A percentile compares a stretch with the other conserved stretches of the same genome.
Evolutionary conservation across 805 yeast species (phyloP).

Genomic region (Yarrowia deformans): DNA sequence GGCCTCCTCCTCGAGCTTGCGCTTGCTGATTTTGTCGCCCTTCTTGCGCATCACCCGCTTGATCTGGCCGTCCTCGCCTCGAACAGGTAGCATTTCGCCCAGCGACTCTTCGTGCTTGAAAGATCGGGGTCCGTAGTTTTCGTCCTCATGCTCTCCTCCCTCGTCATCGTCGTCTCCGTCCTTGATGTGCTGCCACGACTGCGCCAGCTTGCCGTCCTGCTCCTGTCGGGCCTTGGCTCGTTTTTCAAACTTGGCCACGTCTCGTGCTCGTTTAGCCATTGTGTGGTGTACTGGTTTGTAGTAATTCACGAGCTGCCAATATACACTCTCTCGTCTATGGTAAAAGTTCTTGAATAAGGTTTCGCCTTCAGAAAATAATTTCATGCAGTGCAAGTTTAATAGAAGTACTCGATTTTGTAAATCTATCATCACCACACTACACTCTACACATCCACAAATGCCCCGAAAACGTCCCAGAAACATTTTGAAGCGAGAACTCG

Average conservation of each 20-base stretch:
- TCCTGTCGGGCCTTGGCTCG: constrained; percentile 42
- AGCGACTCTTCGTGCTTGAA: constrained; percentile 54
- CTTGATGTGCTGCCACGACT: constrained; percentile 41
- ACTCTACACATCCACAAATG: constrained; percentile 36
- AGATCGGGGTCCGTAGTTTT: constrained; percentile 82
- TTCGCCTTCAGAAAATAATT: neutral
- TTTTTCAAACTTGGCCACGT: constrained; percentile 43
- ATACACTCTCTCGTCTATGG: too few species aligned
- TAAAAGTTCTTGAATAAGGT: neutral
- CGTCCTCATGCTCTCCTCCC: constrained; percentile 45
- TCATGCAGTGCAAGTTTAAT: constrained; percentile 24
- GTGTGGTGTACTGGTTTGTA: neutral
- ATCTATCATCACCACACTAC: neutral
- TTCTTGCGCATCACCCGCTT: constrained; percentile 62
- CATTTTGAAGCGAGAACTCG: constrained; percentile 43
- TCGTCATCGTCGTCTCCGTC: constrained; percentile 61
- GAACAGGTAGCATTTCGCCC: constrained; percentile 81
- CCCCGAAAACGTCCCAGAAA: constrained; percentile 45
- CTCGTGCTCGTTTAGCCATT: constrained; percentile 45
- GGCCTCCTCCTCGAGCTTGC: constrained; percentile 46
- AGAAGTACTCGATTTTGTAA: too few species aligned
- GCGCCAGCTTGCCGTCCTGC: constrained; percentile 41
- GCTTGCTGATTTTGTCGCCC: constrained; percentile 45
- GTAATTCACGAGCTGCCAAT: neutral
- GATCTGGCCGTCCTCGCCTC: constrained; percentile 72